Base-by-base conservation (phyloP, 305 asterid genomes). In the Fraxinus dipetala region DNA sequence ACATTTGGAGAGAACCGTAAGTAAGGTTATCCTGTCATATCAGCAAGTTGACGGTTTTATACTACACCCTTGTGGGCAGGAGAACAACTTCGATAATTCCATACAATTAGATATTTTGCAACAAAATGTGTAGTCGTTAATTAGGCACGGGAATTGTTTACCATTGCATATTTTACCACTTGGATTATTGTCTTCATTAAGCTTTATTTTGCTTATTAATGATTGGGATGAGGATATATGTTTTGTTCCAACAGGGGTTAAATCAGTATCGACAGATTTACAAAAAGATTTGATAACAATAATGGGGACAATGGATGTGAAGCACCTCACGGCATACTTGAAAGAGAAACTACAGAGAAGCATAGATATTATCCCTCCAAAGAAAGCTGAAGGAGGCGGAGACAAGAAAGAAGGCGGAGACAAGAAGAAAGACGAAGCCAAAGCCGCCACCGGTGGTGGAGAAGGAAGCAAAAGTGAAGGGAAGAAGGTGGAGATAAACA, bases 251-350 rank as follows among this genome's bases (percentile, higher is more conserved):
- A 63, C 80, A 94, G 98, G 98, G 54, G 93, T 91, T 78, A 81
- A 87, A 4, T 79, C 89, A 0, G 89, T 91, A 5, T 14, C 84
- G 1, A 73, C 90, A 0, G 90, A 93, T 80, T 75, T 87, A 14
- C 83, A 82, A 20, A 93, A 90, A 70, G 94, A 92, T 82, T 63
- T 87, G 86, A 91, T 94, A 78, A 87, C 90, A 11, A 89, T 90
- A 4, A 86, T 70, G 5, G 98, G 98, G 11, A 91, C 79, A n/a
- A 91, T 91, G 94, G 91, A 93, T 32, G 79, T 73, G 20, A 91
- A 92, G 61, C 86, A 89, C 4, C 87, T 95, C 22, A 40, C 79
- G 0, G 20, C 88, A 0, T 90, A 87, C 85, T 86, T 93, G 82
- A 89, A 85, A 75, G 91, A 83, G 16, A 92, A 34, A 82, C 86